A percentile compares a stretch with the other conserved stretches of the same genome.
These are phyloP conservation scores for Aspergillus sp. DNA, from an alignment of 2,329 filamentous ascomycete species.

Conservation along the genomic window DNA sequence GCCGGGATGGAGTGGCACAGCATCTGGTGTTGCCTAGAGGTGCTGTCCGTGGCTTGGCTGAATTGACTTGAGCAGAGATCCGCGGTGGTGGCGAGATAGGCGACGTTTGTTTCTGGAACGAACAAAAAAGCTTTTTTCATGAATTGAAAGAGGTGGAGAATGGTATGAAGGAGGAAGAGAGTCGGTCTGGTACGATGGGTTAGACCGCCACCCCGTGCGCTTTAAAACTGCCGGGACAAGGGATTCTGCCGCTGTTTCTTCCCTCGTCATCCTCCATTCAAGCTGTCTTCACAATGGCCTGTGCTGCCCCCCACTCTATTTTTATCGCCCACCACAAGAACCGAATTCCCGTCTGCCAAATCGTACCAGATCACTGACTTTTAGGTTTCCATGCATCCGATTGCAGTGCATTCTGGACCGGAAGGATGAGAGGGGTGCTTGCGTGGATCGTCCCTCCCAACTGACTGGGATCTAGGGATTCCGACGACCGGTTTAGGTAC, in stretches of 20 bases:
- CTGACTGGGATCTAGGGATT: not conserved
- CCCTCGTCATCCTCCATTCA: not conserved
- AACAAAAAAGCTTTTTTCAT: not conserved
- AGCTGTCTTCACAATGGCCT: not conserved
- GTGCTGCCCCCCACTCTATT: conserved; percentile 1
- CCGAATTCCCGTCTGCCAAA: conserved; percentile 3
- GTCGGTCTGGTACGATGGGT: no score
- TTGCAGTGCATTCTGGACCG: not conserved
- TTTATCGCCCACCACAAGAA: not conserved
- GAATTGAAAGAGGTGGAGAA: not conserved
- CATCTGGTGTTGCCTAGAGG: not conserved
- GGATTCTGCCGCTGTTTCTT: not conserved
- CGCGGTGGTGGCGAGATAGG: not conserved
- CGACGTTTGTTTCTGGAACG: not conserved
- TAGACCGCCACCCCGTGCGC: not conserved
- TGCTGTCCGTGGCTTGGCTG: not conserved
- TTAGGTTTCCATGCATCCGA: not conserved
- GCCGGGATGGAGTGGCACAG: not conserved
- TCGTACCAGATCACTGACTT: not conserved
- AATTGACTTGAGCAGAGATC: not conserved
- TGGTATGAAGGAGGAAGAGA: not conserved
- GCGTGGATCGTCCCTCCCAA: not conserved
- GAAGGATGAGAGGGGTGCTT: not conserved
- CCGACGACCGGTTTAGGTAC: not conserved
- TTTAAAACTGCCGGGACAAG: not conserved